Percentiles rank a stretch among this genome's conserved stretches.
phyloP scores from a whole-genome alignment of 106 monocot genomes.

The Acanthochlamys bracteata region DNA sequence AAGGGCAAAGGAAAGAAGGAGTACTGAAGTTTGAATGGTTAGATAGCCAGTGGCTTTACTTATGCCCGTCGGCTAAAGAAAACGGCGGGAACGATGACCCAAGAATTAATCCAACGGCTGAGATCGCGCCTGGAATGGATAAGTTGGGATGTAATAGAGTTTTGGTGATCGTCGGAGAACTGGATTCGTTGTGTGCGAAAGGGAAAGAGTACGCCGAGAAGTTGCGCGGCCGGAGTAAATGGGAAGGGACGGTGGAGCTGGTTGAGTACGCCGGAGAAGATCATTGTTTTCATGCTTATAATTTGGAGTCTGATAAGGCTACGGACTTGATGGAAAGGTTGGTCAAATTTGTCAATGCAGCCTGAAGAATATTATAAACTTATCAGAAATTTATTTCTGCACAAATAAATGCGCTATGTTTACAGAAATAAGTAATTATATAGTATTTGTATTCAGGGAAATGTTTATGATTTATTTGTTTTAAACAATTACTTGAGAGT shows the following conservation, averaged over 20 bases:
- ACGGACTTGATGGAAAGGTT: not conserved
- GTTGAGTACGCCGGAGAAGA: not conserved
- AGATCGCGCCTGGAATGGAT: slow-evolving; percentile 8
- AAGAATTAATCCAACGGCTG: slow-evolving; percentile 11
- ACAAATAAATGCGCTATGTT: too few species aligned
- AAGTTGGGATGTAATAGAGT: slow-evolving; percentile 7
- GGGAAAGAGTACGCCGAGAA: slow-evolving; percentile 11
- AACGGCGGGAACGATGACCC: slow-evolving; percentile 14
- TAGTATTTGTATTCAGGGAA: too few species aligned
- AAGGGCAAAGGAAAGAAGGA: not conserved
- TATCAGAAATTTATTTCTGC: too few species aligned
- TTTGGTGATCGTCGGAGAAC: not conserved
- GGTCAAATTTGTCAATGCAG: not conserved
- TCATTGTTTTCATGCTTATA: not conserved
- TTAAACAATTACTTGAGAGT: too few species aligned
- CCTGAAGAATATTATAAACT: too few species aligned
- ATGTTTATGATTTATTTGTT: too few species aligned
- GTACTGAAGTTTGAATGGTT: not conserved
- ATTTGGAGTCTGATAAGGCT: not conserved
- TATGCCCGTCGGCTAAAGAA: slow-evolving; percentile 1
- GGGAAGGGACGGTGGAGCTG: slow-evolving; percentile 3
- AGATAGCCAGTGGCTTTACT: slow-evolving; percentile 13
- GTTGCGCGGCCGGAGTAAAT: slow-evolving; percentile 11
- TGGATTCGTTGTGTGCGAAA: not conserved
- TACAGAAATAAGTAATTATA: too few species aligned